These are phyloP conservation scores for Ophiostoma quercus DNA, from an alignment of 2,329 filamentous ascomycete genomes.

Conservation along the genomic window DNA sequence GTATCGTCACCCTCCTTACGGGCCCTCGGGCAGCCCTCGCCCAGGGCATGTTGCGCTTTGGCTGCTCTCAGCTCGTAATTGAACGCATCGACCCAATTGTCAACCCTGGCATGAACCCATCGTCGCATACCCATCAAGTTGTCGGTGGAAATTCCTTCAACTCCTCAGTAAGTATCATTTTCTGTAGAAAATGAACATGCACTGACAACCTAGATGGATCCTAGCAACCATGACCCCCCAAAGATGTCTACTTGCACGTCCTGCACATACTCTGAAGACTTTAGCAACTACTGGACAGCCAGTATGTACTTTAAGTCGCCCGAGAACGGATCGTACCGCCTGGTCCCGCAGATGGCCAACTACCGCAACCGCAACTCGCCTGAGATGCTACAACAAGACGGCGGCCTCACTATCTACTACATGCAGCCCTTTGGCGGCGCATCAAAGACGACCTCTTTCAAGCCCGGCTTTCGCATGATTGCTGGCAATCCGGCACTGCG, in stretches of 20 bases:
- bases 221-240: background rate
- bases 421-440: background rate
- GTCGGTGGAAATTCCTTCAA: too few species aligned
- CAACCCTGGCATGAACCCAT: too few species aligned
- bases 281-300: constrained; percentile 36
- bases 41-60: too few species aligned
- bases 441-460: background rate
- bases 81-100: too few species aligned
- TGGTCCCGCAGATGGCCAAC: constrained; percentile 33
- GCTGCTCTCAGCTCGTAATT: too few species aligned
- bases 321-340: constrained; percentile 23
- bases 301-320: constrained; percentile 29
- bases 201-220: background rate
- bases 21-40: too few species aligned
- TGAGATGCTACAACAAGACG: background rate
- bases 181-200: background rate
- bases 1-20: too few species aligned
- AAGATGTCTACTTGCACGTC: constrained; percentile 32
- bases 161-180: background rate
- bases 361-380: constrained; percentile 21
- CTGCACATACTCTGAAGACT: constrained; percentile 35
- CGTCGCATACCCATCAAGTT: too few species aligned
- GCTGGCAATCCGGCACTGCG: background rate
- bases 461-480: background rate
- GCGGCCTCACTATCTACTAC: background rate